These are phyloP conservation scores for Phytophthora foliorum DNA, from an alignment of 352 stramenopile species.

Conservation along the genomic window DNA sequence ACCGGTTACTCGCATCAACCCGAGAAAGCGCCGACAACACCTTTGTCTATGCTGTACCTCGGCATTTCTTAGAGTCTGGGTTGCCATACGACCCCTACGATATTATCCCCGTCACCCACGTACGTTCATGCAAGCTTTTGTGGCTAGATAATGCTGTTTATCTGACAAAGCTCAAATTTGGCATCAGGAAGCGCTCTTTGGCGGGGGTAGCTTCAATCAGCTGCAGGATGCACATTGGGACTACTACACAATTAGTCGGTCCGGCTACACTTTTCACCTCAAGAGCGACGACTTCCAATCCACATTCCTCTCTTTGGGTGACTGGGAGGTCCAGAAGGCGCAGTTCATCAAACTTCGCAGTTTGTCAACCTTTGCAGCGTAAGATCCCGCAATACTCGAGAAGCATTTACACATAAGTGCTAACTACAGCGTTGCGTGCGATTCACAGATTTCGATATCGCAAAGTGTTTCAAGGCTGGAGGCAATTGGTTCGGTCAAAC, in stretches of 20 bases:
- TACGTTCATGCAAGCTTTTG: constrained; percentile 23
- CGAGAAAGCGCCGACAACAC: constrained; percentile 42
- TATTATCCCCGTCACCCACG: constrained; percentile 67
- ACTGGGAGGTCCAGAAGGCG: constrained; percentile 68
- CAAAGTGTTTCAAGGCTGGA: constrained; percentile 71
- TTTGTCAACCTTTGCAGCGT: constrained; percentile 66
- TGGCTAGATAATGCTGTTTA: background rate
- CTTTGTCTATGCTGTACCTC: constrained; percentile 75
- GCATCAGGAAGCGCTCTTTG: constrained; percentile 35
- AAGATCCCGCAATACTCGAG: background rate
- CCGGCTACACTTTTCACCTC: constrained; percentile 70
- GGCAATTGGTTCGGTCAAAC: constrained; percentile 51
- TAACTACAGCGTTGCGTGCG: background rate
- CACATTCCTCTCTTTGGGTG: constrained; percentile 46
- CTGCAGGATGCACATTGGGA: constrained; percentile 51
- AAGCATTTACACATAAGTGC: background rate
- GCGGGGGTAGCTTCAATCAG: constrained; percentile 36
- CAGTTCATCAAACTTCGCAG: constrained; percentile 48
- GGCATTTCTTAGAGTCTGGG: constrained; percentile 57
- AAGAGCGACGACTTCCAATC: constrained; percentile 58
- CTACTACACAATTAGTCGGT: constrained; percentile 75
- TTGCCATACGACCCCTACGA: constrained; percentile 76
- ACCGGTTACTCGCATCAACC: constrained; percentile 28
- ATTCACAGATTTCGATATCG: constrained; percentile 69
- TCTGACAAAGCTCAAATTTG: background rate